phyloP scores from a whole-genome alignment of 805 yeast species.

The Candida quercuum region DNA sequence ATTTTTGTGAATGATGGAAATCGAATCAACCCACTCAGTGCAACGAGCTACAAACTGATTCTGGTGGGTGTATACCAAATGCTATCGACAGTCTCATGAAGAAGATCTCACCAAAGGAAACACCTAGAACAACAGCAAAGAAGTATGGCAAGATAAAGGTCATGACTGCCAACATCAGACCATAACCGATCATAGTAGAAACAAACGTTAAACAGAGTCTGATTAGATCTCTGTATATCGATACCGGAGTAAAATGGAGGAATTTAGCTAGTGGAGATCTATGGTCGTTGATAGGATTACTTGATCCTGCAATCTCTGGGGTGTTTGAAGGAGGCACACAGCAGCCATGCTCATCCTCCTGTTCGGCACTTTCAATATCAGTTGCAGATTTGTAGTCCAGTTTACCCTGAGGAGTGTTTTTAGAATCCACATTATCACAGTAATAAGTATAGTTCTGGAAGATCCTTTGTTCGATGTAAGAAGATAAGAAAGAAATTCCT shows the following conservation, averaged over 20 bases:
- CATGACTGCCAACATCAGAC: constrained; percentile 78
- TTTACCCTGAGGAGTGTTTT: not conserved
- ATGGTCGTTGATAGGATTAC: constrained; percentile 2
- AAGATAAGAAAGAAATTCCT: constrained; percentile 51
- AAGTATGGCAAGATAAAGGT: constrained; percentile 60
- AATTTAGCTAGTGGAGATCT: constrained; percentile 27
- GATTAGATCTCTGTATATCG: constrained; percentile 45
- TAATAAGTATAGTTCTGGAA: constrained; percentile 20
- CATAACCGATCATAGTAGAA: constrained; percentile 63
- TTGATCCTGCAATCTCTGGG: not conserved
- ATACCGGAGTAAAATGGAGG: constrained; percentile 29
- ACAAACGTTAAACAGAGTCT: constrained; percentile 52
- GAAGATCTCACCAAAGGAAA: constrained; percentile 64
- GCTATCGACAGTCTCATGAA: constrained; percentile 53
- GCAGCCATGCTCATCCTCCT: not conserved
- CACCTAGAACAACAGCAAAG: constrained; percentile 68
- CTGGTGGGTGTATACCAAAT: constrained; percentile 26
- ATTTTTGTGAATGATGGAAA: too few species aligned
- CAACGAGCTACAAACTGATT: constrained; percentile 22
- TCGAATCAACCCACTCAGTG: too few species aligned
- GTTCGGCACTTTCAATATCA: not conserved
- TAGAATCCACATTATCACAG: not conserved
- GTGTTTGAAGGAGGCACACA: not conserved
- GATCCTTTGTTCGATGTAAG: constrained; percentile 64
- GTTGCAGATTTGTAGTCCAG: not conserved